Evolutionary conservation across 106 monocot genomes (phyloP).

Genomic region (Xerophyta viscosa): DNA sequence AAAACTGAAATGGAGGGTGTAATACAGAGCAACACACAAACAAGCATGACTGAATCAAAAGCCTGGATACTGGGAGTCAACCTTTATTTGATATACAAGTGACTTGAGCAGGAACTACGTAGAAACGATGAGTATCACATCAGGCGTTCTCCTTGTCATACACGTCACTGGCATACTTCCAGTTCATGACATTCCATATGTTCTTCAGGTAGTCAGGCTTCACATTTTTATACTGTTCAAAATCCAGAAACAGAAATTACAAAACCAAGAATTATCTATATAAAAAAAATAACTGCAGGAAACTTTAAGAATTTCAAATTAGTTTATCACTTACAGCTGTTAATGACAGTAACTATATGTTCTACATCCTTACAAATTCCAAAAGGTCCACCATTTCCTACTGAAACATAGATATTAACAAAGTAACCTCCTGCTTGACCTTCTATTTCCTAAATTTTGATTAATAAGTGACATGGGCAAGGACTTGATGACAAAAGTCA

Average conservation of each 20-base stretch:
- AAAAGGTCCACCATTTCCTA: too few relatives aligned
- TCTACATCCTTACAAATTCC: too few relatives aligned
- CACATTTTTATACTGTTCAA: conserved; percentile 67
- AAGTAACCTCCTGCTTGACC: too few relatives aligned
- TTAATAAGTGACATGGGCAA: too few relatives aligned
- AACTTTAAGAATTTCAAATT: too few relatives aligned
- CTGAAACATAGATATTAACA: too few relatives aligned
- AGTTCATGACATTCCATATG: conserved; percentile 78
- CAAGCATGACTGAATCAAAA: not conserved
- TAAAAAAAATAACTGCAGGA: not conserved
- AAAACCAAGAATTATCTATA: not conserved
- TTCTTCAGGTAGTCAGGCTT: conserved; percentile 65
- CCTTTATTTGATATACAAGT: not conserved
- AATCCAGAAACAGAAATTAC: not conserved
- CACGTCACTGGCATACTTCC: conserved; percentile 69
- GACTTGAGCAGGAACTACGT: not conserved
- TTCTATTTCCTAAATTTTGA: too few relatives aligned
- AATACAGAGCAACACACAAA: too few relatives aligned
- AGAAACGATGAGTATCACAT: not conserved
- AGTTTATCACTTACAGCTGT: too few relatives aligned
- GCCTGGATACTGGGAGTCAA: not conserved
- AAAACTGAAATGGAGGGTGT: too few relatives aligned
- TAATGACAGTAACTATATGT: too few relatives aligned
- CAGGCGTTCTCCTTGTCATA: conserved; percentile 38
- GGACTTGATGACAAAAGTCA: too few relatives aligned